These are phyloP conservation scores for Didymella exigua DNA, from an alignment of 2,329 filamentous ascomycete species.

Conservation along the genomic window DNA sequence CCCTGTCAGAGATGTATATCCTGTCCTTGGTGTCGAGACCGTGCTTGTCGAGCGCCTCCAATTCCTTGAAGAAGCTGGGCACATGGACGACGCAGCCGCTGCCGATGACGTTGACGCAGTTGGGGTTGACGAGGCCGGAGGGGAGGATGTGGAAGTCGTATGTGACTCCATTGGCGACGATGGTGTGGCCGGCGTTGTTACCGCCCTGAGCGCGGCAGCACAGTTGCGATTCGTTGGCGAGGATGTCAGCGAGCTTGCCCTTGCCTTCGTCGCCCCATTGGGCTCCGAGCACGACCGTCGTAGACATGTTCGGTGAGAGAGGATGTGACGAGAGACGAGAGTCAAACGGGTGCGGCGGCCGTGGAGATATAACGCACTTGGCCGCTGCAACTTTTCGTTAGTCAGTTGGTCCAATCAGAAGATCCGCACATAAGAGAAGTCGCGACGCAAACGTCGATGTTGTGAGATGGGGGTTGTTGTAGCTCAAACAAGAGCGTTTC, in stretches of 20 bases:
- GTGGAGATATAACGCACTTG: conserved; percentile 28
- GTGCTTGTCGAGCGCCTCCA: conserved; percentile 64
- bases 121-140: conserved; percentile 73
- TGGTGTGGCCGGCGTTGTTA: conserved; percentile 61
- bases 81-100: conserved; percentile 71
- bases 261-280: conserved; percentile 67
- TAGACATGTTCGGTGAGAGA: conserved; percentile 47
- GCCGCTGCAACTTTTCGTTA: conserved; percentile 22
- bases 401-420: conserved; percentile 27
- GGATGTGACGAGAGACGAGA: conserved; percentile 6
- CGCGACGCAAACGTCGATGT: conserved; percentile 17
- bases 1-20: conserved; percentile 68
- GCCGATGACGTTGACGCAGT: conserved; percentile 73
- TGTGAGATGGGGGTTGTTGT: conserved; percentile 6
- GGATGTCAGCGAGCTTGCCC: conserved; percentile 65
- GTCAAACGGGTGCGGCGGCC: conserved; percentile 22
- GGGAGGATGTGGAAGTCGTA: conserved; percentile 51
- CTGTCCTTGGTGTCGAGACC: conserved; percentile 64
- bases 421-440: conserved; percentile 26
- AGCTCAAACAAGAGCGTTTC: conserved; percentile 11
- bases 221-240: conserved; percentile 58
- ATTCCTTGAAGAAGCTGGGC: conserved; percentile 69
- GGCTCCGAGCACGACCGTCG: conserved; percentile 64
- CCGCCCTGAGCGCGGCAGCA: conserved; percentile 66
- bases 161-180: conserved; percentile 54